These are phyloP conservation scores for Viridothelium virens DNA, from an alignment of 495 filamentous ascomycete genomes.

Conservation along the genomic window DNA sequence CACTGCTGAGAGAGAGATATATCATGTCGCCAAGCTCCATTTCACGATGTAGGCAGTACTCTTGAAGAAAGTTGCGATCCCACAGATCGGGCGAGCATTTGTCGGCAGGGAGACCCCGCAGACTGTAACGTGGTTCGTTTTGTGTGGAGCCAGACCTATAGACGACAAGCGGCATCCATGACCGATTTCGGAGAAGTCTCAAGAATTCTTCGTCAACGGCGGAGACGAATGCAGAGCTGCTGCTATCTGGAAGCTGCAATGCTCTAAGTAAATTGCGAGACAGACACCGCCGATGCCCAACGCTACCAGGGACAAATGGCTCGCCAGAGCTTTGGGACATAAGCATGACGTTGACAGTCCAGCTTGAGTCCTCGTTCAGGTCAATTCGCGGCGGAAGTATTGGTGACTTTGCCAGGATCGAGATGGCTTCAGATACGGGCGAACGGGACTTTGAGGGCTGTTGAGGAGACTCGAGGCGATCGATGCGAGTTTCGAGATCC, in stretches of 20 bases:
- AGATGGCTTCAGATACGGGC: conserved; percentile 21
- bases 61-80: conserved; percentile 30
- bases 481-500: conserved; percentile 28
- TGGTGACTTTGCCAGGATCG: conserved; percentile 14
- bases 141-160: conserved; percentile 20
- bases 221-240: conserved; percentile 26
- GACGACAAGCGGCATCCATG: conserved; percentile 28
- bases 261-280: conserved; percentile 28
- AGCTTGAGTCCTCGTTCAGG: neutral
- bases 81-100: conserved; percentile 24
- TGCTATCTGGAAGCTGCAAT: conserved; percentile 23
- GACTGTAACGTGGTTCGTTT: neutral
- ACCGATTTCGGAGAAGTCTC: conserved; percentile 24
- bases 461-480: conserved; percentile 20
- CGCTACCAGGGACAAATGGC: conserved; percentile 16
- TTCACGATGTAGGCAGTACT: conserved; percentile 31
- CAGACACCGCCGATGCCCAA: conserved; percentile 26
- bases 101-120: conserved; percentile 22
- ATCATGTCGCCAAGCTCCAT: conserved; percentile 30
- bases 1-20: conserved; percentile 26
- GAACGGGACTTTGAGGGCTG: conserved; percentile 20
- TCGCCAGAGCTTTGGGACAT: conserved; percentile 6
- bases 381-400: neutral
- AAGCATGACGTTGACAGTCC: neutral
- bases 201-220: conserved; percentile 25